Base-by-base conservation (phyloP, 176 grass and related monocot genomes). In the Avena eriantha region DNA sequence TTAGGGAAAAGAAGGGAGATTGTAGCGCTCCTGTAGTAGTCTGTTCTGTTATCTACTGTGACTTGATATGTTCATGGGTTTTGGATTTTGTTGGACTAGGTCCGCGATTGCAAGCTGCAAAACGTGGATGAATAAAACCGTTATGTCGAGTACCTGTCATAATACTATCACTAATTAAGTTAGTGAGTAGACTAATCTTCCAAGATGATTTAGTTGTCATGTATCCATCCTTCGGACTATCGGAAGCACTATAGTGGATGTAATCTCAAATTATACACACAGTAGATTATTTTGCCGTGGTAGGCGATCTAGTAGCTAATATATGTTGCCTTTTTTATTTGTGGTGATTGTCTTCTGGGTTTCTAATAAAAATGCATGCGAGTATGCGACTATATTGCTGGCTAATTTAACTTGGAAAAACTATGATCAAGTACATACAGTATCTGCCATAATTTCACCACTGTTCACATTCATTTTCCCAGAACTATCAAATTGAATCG, bases 101-200 rank as follows among this genome's bases (percentile, higher is more conserved):
- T 79, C 89, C 43, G 26, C 18, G 36, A 66, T 22, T 73, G 65
- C 89, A 87, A 87, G 56, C 59, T 83, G 80, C 74, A 57, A 79
- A 79, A 22, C 79, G 47, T 58, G 74, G 36, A 26, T 64, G 59
- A 79, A 73, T 83, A 77, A 79, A n/a, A 7, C 16, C n/a, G 19
- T 34, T 46, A 55, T 86, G 55, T 83, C 5, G 0, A 16, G 24
- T 36, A 19, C 16, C 7, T 69, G 66, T 75, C 72, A 66, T 31
- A 14, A 3, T 50, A 17, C 9, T 26, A 17, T 75, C 72, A 50
- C 72, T 29, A 75, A 29, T 71, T 50, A 75, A 50, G 72, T 2
- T 10, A 29, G 13, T 49, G 3, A 48, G 22, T 17, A 9, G 46
- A 10, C 47, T 75, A 16, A 74, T 49, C 71, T 74, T 47, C 4